phyloP scores from a whole-genome alignment of 306 rosid genomes.

The Prunus kanzakura region DNA sequence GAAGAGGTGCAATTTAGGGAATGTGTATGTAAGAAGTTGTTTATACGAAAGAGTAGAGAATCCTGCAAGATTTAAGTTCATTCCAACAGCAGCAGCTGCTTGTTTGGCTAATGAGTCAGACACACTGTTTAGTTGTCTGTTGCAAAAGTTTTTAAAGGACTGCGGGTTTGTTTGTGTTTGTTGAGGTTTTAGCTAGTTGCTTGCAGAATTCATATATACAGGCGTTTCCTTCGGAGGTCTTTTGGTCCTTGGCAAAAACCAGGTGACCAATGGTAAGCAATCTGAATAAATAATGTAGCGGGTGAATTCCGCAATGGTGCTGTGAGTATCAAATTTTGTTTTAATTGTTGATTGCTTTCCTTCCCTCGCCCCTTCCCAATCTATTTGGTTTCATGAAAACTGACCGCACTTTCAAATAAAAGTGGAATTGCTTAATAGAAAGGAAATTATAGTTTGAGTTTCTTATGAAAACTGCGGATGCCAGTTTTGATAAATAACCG shows the following conservation, averaged over 20 bases:
- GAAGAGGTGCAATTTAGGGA: too few species aligned
- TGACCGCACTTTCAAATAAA: neutral
- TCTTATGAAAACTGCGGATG: neutral
- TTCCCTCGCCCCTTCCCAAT: neutral
- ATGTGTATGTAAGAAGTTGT: too few species aligned
- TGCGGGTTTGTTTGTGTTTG: neutral
- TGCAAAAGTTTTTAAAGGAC: neutral
- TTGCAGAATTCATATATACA: too few species aligned
- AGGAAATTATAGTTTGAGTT: neutral
- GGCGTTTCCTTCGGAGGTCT: too few species aligned
- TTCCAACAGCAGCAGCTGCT: neutral
- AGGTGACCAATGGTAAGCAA: too few species aligned
- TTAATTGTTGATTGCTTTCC: neutral
- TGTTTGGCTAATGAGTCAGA: neutral
- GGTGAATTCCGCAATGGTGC: conserved; percentile 76
- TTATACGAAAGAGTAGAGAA: too few species aligned
- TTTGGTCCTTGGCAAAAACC: too few species aligned
- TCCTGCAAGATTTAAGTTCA: neutral
- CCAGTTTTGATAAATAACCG: neutral
- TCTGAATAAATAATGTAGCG: conserved; percentile 28
- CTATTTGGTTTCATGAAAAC: neutral
- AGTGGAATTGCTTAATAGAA: neutral
- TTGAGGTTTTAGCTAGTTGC: too few species aligned
- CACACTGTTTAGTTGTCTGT: neutral
- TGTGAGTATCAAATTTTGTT: conserved; percentile 51